Base-by-base conservation (phyloP, 768 basidiomycete species). In the Bullera alba region DNA sequence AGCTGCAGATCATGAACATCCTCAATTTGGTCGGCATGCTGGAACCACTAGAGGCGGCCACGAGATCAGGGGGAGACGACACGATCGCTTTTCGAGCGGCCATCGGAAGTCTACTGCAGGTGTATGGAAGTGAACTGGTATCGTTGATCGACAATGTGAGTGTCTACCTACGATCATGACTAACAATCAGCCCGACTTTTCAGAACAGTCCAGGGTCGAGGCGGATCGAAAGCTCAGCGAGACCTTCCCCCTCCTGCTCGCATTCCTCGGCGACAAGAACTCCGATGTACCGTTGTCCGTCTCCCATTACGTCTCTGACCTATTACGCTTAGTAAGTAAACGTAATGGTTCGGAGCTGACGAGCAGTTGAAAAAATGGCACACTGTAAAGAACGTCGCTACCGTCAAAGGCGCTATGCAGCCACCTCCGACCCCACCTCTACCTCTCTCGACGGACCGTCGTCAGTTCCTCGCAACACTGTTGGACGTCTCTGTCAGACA, bases 71-170 rank as follows among this genome's bases (percentile, higher is more conserved):
- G 77, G 85, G 83, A 29, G 80, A 79, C n/a, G 86, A 91, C 58
- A 85, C 88, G 65, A 86, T 90, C 63, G 83, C 82, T 3, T 93
- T 92, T 72, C 78, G 95, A 41, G 90, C 92, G 70, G 83, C 87
- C 10, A 75, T 96, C 2, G 95, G 87, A 5, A 85, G 83, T 61
- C 73, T 96, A 42, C 73, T 95, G 48, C 88, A 89, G 55, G 80
- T 80, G 2, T 76, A 87, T 48, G 95, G 92, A 17, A 74, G 83
- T 23, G 92, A 96, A 70, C 69, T 93, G 34, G 76, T 81, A 57
- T 90, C 88, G 71, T 77, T 97, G 50, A 73, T 79, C n/a, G 91
- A 76, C 17, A 75, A 96, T 56, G 90, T 87, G 59, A 64, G 76
- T 69, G 23, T n/a, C n/a, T n/a, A n/a, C n/a, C n/a, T n/a, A n/a